A percentile compares a stretch with the other conserved stretches of the same genome.
Conservation (phyloP, 2,329 filamentous ascomycete species). For the Diaporthe vaccinii region DNA sequence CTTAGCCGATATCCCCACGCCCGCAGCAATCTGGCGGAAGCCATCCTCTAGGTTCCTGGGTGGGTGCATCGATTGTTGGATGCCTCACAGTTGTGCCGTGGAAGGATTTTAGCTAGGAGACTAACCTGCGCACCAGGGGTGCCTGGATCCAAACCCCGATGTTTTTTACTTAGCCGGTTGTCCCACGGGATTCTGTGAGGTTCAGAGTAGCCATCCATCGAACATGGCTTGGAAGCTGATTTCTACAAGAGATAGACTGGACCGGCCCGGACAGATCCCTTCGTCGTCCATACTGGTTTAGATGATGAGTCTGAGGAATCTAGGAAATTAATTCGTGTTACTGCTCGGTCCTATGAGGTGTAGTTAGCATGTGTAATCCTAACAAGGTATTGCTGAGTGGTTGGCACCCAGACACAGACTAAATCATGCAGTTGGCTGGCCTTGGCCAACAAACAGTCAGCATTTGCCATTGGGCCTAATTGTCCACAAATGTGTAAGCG, state of each 20-base stretch:
- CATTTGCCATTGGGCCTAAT: background rate
- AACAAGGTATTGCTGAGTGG: background rate
- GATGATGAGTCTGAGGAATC: background rate
- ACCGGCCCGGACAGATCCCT: background rate
- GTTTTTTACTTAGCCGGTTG: background rate
- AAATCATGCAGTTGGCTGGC: background rate
- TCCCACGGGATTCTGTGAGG: background rate
- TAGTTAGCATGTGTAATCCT: background rate
- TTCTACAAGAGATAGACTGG: background rate
- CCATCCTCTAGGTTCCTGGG: background rate
- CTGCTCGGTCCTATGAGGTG: background rate
- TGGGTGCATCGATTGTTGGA: too few relatives aligned
- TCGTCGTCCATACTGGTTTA: background rate
- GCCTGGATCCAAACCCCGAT: background rate
- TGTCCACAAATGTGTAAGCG: background rate
- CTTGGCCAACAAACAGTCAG: background rate
- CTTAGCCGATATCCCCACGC: background rate
- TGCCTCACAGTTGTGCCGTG: too few relatives aligned
- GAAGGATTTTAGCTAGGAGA: background rate
- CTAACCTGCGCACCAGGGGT: background rate
- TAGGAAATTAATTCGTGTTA: background rate
- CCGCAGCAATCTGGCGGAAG: background rate
- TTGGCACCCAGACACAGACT: background rate
- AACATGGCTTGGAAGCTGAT: background rate
- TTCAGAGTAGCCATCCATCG: background rate